phyloP scores from a whole-genome alignment of 257 asterid genomes.

The Solanum pennellii region DNA sequence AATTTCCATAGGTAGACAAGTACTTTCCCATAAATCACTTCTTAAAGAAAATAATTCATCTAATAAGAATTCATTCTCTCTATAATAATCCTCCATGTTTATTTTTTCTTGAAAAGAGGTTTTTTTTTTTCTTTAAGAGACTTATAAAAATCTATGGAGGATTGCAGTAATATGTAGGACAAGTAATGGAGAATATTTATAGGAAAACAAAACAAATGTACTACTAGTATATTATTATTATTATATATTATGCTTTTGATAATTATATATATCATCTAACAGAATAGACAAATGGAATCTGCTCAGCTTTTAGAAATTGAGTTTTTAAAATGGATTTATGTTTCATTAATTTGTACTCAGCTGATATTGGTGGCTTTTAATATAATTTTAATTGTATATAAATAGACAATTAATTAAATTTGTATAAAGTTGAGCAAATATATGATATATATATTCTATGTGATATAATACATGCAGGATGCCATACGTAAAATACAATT shows the following conservation, averaged over 20 bases:
- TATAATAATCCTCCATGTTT: slow-evolving; percentile 35
- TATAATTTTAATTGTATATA: not conserved
- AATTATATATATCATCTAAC: not conserved
- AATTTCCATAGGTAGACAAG: not conserved
- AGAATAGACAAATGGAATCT: slow-evolving; percentile 11
- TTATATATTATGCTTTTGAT: not conserved
- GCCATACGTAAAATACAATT: too few relatives aligned
- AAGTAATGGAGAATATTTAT: slow-evolving; percentile 4
- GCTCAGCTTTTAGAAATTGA: not conserved
- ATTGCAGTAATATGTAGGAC: not conserved
- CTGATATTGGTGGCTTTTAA: accelerated
- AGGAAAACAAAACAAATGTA: not conserved
- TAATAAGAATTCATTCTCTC: slow-evolving; percentile 18
- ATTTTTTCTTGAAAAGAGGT: not conserved
- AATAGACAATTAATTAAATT: not conserved
- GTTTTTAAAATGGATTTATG: not conserved
- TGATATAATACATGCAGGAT: accelerated
- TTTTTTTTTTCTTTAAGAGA: not conserved
- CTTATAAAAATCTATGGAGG: not conserved
- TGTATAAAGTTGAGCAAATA: not conserved
- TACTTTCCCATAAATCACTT: slow-evolving; percentile 13
- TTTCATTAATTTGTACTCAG: not conserved
- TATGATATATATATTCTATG: accelerated
- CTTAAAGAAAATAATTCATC: slow-evolving; percentile 43
- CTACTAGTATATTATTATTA: not conserved